These are phyloP conservation scores for Nemania serpens DNA, from an alignment of 2,329 filamentous ascomycete genomes.

Conservation along the genomic window DNA sequence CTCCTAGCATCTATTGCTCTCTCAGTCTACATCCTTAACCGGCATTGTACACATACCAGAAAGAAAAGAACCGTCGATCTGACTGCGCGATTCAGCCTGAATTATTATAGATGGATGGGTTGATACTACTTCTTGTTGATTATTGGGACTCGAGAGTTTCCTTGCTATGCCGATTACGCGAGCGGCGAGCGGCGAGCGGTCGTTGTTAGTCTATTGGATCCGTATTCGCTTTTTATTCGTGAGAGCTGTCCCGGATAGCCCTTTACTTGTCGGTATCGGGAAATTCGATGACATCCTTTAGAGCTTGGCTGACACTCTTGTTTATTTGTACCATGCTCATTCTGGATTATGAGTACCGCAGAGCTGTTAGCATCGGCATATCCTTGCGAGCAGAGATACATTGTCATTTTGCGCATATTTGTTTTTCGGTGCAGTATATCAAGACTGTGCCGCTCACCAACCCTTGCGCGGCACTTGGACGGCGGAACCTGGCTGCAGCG, in stretches of 20 bases:
- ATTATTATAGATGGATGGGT: background rate
- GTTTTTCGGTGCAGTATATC: conserved; percentile 6
- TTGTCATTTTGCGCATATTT: conserved; percentile 15
- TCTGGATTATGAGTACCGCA: conserved; percentile 13
- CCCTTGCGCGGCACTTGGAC: conserved; percentile 5
- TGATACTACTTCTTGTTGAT: conserved; percentile 8
- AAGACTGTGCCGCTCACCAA: conserved; percentile 1
- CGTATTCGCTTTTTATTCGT: conserved; percentile 31
- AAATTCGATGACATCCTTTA: conserved; percentile 42
- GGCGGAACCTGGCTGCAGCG: conserved; percentile 2
- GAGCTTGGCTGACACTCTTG: conserved; percentile 31
- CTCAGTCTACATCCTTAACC: conserved; percentile 7
- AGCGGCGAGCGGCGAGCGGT: conserved; percentile 8
- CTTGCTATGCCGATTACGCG: background rate
- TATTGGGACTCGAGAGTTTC: background rate
- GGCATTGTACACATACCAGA: conserved; percentile 36
- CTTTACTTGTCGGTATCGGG: conserved; percentile 35
- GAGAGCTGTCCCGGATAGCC: conserved; percentile 30
- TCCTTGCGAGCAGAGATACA: conserved; percentile 1
- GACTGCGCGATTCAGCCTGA: background rate
- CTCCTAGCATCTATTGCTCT: conserved; percentile 45
- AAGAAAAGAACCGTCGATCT: conserved; percentile 5
- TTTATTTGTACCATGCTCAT: conserved; percentile 6
- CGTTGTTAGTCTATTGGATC: conserved; percentile 28
- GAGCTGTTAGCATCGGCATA: background rate